Evolutionary conservation across 2,329 filamentous ascomycete species (phyloP).

Genomic region (Colletotrichum higginsianum): DNA sequence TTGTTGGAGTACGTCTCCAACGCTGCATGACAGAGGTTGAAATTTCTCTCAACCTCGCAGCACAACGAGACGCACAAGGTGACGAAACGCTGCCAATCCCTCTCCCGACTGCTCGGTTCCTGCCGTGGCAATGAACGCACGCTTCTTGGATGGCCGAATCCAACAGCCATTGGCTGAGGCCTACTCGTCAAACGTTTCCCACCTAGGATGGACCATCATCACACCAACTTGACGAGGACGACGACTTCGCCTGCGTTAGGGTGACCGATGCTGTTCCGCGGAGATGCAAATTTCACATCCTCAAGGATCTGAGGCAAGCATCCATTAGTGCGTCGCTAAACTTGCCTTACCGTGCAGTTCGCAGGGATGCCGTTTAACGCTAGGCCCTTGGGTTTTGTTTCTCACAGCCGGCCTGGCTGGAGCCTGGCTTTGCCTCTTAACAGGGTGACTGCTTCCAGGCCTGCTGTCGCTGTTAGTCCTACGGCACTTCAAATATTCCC

Average conservation of each 20-base stretch:
- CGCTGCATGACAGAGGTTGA: slow-evolving; percentile 27
- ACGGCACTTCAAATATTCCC: slow-evolving; percentile 32
- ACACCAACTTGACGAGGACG: slow-evolving; percentile 17
- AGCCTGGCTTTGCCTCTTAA: slow-evolving; percentile 2
- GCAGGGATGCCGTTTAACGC: slow-evolving; percentile 35
- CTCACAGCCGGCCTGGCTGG: slow-evolving; percentile 8
- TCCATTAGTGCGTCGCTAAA: slow-evolving; percentile 38
- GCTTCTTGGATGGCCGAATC: slow-evolving; percentile 23
- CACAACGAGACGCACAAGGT: slow-evolving; percentile 16
- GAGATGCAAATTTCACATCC: slow-evolving; percentile 34
- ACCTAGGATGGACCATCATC: slow-evolving; percentile 27
- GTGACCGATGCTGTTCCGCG: slow-evolving; percentile 23
- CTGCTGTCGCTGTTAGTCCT: slow-evolving; percentile 14
- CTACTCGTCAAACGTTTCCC: slow-evolving; percentile 17
- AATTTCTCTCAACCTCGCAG: slow-evolving; percentile 34
- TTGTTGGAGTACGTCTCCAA: slow-evolving; percentile 30
- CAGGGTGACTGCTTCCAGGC: slow-evolving; percentile 16
- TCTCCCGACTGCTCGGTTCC: slow-evolving; percentile 38
- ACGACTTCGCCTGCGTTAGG: slow-evolving; percentile 9
- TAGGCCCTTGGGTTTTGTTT: slow-evolving; percentile 18
- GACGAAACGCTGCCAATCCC: slow-evolving; percentile 37
- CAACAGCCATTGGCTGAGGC: slow-evolving; percentile 15
- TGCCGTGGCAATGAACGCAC: slow-evolving; percentile 28
- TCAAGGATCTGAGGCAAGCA: slow-evolving; percentile 41
- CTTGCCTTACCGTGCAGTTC: slow-evolving; percentile 33